A percentile compares a stretch with the other conserved stretches of the same genome.
phyloP scores from a whole-genome alignment of 1,284 basidiomycete species.

The Tylopilus sp. region DNA sequence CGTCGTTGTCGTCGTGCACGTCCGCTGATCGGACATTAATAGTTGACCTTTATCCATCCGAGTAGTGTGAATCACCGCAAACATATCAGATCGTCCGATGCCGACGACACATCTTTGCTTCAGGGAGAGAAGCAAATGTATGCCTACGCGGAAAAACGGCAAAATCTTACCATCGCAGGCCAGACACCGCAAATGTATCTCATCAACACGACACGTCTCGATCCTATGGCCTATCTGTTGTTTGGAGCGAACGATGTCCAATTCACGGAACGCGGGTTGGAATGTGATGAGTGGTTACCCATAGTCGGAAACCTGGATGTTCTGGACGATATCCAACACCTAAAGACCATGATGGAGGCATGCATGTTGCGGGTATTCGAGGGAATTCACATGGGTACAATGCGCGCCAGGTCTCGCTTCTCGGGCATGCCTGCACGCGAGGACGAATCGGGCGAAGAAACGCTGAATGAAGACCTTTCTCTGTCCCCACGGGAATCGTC shows the following conservation, averaged over 20 bases:
- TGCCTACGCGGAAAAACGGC: slow-evolving; percentile 84
- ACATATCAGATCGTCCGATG: slow-evolving; percentile 45
- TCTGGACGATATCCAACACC: slow-evolving; percentile 80
- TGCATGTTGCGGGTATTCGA: slow-evolving; percentile 93
- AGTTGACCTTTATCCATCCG: slow-evolving; percentile 78
- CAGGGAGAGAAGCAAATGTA: slow-evolving; percentile 75
- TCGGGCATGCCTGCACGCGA: slow-evolving; percentile 44
- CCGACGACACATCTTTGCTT: slow-evolving; percentile 35
- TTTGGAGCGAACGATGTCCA: slow-evolving; percentile 85
- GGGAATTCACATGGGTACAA: slow-evolving; percentile 62
- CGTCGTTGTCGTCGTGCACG: slow-evolving; percentile 4
- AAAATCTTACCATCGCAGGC: slow-evolving; percentile 58
- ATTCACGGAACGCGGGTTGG: slow-evolving; percentile 65
- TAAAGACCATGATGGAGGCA: slow-evolving; percentile 79
- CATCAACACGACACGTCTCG: slow-evolving; percentile 81
- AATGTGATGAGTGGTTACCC: slow-evolving; percentile 91
- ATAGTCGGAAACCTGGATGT: slow-evolving; percentile 75
- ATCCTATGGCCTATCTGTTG: slow-evolving; percentile 88
- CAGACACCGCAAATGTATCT: slow-evolving; percentile 65
- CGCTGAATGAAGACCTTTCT: slow-evolving; percentile 41
- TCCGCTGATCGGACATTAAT: slow-evolving; percentile 12
- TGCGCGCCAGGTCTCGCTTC: slow-evolving; percentile 32
- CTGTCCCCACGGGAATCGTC: slow-evolving; percentile 64
- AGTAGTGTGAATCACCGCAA: slow-evolving; percentile 84
- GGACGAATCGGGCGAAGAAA: slow-evolving; percentile 61